phyloP scores from a whole-genome alignment of 2,329 filamentous ascomycete genomes.

The Penicillium sp. region DNA sequence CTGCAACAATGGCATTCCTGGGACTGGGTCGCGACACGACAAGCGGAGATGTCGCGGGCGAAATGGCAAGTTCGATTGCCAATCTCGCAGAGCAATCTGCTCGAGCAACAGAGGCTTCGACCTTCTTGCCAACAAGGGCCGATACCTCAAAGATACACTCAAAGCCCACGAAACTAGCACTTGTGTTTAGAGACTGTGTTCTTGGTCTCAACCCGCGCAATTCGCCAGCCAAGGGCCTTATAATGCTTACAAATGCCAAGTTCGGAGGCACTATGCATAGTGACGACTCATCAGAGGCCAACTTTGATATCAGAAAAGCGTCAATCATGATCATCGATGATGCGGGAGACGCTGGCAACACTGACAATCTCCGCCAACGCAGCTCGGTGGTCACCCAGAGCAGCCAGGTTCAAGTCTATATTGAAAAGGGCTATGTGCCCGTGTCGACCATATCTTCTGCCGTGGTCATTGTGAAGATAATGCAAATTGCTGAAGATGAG shows the following conservation, averaged over 20 bases:
- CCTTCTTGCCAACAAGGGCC: slow-evolving; percentile 15
- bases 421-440: slow-evolving; percentile 73
- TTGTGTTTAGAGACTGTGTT: slow-evolving; percentile 77
- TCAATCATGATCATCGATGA: slow-evolving; percentile 83
- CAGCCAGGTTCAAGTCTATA: slow-evolving; percentile 50
- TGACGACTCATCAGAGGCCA: slow-evolving; percentile 61
- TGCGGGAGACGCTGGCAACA: slow-evolving; percentile 48
- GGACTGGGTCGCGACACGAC: slow-evolving; percentile 66
- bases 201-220: slow-evolving; percentile 80
- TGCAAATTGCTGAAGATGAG: slow-evolving; percentile 54
- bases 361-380: slow-evolving; percentile 33
- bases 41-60: slow-evolving; percentile 69
- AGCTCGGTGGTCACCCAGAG: slow-evolving; percentile 31
- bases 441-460: slow-evolving; percentile 85
- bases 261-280: slow-evolving; percentile 66
- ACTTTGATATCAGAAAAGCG: slow-evolving; percentile 71
- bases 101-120: slow-evolving; percentile 8
- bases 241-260: slow-evolving; percentile 75
- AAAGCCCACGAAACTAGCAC: slow-evolving; percentile 52
- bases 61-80: slow-evolving; percentile 74
- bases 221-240: slow-evolving; percentile 68
- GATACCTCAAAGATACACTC: slow-evolving; percentile 25
- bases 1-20: slow-evolving; percentile 75
- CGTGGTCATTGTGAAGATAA: slow-evolving; percentile 62
- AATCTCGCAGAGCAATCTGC: slow-evolving; percentile 60